Conservation (phyloP, 1,284 basidiomycete genomes). For the Inonotus obliquus region DNA sequence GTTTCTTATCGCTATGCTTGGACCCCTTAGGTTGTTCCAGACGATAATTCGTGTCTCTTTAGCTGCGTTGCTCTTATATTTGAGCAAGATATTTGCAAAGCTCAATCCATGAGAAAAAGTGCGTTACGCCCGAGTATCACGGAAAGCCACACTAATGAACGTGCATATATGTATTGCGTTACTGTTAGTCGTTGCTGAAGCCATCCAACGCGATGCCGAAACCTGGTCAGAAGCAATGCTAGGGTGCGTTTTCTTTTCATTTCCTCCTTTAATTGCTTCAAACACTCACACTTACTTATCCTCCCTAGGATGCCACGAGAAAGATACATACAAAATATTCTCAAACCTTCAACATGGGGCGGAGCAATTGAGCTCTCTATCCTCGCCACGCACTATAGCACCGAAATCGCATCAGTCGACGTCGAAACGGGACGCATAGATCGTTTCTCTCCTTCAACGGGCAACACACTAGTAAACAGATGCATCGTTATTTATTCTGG, state of each 20-base stretch:
- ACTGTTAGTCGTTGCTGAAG: conserved; percentile 70
- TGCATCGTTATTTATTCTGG: conserved; percentile 85
- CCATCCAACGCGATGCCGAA: conserved; percentile 63
- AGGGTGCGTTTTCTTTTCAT: conserved; percentile 46
- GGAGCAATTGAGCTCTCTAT: conserved; percentile 89
- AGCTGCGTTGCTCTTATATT: conserved; percentile 81
- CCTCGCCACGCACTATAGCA: conserved; percentile 73
- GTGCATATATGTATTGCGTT: conserved; percentile 1
- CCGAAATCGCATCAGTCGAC: conserved; percentile 87
- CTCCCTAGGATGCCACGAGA: conserved; percentile 56
- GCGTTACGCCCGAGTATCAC: not conserved
- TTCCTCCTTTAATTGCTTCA: not conserved
- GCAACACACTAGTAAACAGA: conserved; percentile 33
- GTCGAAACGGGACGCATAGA: conserved; percentile 91
- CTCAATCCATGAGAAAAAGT: conserved; percentile 64
- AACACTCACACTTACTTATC: conserved; percentile 7
- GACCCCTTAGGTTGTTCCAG: conserved; percentile 70
- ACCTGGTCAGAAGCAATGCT: conserved; percentile 82
- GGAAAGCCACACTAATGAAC: conserved; percentile 20
- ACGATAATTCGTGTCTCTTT: conserved; percentile 93
- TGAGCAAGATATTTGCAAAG: conserved; percentile 70
- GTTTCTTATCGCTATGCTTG: not conserved
- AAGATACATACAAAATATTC: conserved; percentile 77
- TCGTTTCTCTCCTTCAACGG: conserved; percentile 63
- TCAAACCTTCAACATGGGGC: conserved; percentile 81